Percentiles rank a stretch among this genome's conserved stretches.
These are phyloP conservation scores for Colletotrichum acutatum DNA, from an alignment of 2,329 filamentous ascomycete genomes.

Conservation along the genomic window DNA sequence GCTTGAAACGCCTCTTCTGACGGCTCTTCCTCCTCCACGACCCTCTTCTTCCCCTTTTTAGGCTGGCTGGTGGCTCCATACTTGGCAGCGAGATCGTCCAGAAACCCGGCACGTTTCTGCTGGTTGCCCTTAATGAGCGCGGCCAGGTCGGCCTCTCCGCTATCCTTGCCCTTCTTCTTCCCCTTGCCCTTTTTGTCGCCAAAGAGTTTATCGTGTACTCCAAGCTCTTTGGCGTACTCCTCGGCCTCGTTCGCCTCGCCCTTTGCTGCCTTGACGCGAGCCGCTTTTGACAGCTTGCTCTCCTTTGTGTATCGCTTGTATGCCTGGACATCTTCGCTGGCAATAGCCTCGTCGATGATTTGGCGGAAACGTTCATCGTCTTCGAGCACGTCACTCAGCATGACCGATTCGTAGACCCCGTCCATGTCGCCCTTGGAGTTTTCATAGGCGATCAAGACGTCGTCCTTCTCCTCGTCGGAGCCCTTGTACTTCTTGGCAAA, in stretches of 20 bases:
- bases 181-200: slow-evolving; percentile 54
- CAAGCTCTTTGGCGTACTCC: slow-evolving; percentile 79
- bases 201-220: slow-evolving; percentile 77
- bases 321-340: slow-evolving; percentile 70
- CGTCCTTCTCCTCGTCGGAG: slow-evolving; percentile 84
- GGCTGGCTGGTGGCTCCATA: slow-evolving; percentile 64
- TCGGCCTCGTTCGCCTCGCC: slow-evolving; percentile 79
- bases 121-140: slow-evolving; percentile 81
- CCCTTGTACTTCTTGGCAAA: slow-evolving; percentile 85
- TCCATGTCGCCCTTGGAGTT: slow-evolving; percentile 80
- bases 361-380: slow-evolving; percentile 87
- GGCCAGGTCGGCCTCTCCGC: slow-evolving; percentile 68
- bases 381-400: slow-evolving; percentile 84
- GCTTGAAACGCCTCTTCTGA: slow-evolving; percentile 71
- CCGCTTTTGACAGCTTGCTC: slow-evolving; percentile 70
- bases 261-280: slow-evolving; percentile 69
- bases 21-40: slow-evolving; percentile 71
- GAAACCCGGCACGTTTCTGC: slow-evolving; percentile 71
- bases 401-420: slow-evolving; percentile 81
- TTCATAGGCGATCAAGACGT: slow-evolving; percentile 82
- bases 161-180: slow-evolving; percentile 51
- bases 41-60: slow-evolving; percentile 65
- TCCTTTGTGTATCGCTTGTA: slow-evolving; percentile 80
- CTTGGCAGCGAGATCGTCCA: slow-evolving; percentile 82
- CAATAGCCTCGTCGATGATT: slow-evolving; percentile 86